Base-by-base conservation (phyloP, 352 stramenopile species). In the Bremia lactucae region DNA sequence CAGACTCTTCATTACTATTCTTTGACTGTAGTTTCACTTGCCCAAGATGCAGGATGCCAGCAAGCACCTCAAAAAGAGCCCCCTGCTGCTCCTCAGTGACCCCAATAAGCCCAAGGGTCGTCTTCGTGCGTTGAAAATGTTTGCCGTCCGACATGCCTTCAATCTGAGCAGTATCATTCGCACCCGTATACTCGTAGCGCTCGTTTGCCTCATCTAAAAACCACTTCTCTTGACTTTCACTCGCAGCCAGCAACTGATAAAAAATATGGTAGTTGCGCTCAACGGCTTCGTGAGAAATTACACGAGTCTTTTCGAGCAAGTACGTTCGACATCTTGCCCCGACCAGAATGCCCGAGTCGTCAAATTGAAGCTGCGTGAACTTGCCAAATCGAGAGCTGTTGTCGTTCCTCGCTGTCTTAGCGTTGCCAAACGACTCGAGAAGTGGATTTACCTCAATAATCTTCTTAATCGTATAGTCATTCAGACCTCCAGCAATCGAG, bases 341-440 rank as follows among this genome's bases (percentile, higher is more conserved):
- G 2, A 88, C 67, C 0, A 93, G 51, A 39, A 65, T 74, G 1
- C 81, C 79, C 16, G 51, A 41, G 11, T 46, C 51, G 38, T 87
- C 75, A 52, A 98, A 98, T 49, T 95, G 72, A 8, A 98, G 73
- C 53, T 98, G 80, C 49, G 96, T 98, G 52, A 96, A 98, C 62
- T 98, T 98, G 25, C 94, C 95, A 60, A 98, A 98, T 16, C 95
- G 82, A 48, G 55, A 85, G 38, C 81, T 96, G 65, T 98, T 98
- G 65, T 98, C 87, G 62, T 98, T 98, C 7, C 95, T 69, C 21
- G 97, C 72, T 4, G 95, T 98, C 55, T 96, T 95, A 50, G 95
- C 94, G 60, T 91, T 91, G 20, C 79, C 79, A 42, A 91, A 91
- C 11, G 67, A 83, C 46, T 91, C 79, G n/a, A 91, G 62, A 34